Conservation (phyloP, 2,329 filamentous ascomycete species). For the Xylariaceae sp. region DNA sequence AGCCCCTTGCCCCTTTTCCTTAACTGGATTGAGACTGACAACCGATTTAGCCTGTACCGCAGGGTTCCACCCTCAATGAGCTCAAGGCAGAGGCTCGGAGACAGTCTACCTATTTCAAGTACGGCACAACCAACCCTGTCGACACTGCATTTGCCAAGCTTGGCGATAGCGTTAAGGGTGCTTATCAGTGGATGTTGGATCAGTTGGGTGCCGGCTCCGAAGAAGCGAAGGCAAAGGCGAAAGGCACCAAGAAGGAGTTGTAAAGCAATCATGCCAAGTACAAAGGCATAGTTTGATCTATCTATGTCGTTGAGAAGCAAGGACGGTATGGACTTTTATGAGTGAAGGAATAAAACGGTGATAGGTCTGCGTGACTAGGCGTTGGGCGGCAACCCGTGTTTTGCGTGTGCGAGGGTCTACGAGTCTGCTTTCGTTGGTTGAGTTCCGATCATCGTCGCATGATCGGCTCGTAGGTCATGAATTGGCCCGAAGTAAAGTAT, state of each 20-base stretch:
- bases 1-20: not conserved
- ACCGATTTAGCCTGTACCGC: conserved; percentile 47
- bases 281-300: too few relatives aligned
- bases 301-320: too few relatives aligned
- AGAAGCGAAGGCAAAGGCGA: conserved; percentile 46
- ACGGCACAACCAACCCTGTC: conserved; percentile 64
- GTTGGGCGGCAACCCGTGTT: too few relatives aligned
- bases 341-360: too few relatives aligned
- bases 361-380: too few relatives aligned
- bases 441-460: too few relatives aligned
- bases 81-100: conserved; percentile 67
- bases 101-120: conserved; percentile 71
- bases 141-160: conserved; percentile 64
- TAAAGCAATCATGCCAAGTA: conserved; percentile 31
- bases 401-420: too few relatives aligned
- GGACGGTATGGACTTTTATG: too few relatives aligned
- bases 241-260: conserved; percentile 47
- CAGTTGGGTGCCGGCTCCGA: conserved; percentile 48
- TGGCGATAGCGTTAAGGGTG: conserved; percentile 43
- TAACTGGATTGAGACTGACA: conserved; percentile 26
- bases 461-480: too few relatives aligned
- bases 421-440: too few relatives aligned
- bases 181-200: conserved; percentile 49
- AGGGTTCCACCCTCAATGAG: conserved; percentile 65
- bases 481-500: too few relatives aligned